phyloP scores from a whole-genome alignment of 805 yeast genomes.

The Candida ulmi region DNA sequence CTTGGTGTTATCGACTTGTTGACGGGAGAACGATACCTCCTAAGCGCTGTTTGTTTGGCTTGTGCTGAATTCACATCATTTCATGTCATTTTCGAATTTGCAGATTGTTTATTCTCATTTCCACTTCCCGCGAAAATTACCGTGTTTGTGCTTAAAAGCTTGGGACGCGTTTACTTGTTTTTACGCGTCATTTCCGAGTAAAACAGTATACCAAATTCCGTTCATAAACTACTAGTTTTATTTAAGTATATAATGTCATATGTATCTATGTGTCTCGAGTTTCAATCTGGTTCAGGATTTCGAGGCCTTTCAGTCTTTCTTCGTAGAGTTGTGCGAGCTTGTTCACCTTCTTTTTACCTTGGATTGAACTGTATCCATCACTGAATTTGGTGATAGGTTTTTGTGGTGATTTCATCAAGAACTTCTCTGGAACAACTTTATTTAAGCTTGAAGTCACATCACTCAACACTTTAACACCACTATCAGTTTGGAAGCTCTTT shows the following conservation, averaged over 20 bases:
- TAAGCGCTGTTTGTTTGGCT: not conserved
- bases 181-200: no score
- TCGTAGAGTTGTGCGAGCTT: slow-evolving; percentile 60
- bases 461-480: slow-evolving; percentile 11
- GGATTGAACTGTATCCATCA: slow-evolving; percentile 27
- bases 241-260: no score
- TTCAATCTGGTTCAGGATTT: slow-evolving; percentile 28
- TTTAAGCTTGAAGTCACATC: slow-evolving; percentile 21
- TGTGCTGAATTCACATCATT: not conserved
- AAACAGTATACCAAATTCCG: no score
- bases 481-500: not conserved
- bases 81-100: no score
- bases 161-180: no score
- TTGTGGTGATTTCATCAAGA: slow-evolving; percentile 3
- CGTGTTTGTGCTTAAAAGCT: no score
- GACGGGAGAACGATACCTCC: no score
- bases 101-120: no score
- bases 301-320: slow-evolving; percentile 42
- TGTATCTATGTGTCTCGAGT: no score
- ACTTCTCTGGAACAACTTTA: slow-evolving; percentile 9
- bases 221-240: no score
- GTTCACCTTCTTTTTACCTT: slow-evolving; percentile 47
- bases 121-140: no score
- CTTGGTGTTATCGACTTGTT: no score
- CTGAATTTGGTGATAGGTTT: slow-evolving; percentile 18